Evolutionary conservation across 139 green algal genomes (phyloP).

Genomic region (Gonium pectorale): DNA sequence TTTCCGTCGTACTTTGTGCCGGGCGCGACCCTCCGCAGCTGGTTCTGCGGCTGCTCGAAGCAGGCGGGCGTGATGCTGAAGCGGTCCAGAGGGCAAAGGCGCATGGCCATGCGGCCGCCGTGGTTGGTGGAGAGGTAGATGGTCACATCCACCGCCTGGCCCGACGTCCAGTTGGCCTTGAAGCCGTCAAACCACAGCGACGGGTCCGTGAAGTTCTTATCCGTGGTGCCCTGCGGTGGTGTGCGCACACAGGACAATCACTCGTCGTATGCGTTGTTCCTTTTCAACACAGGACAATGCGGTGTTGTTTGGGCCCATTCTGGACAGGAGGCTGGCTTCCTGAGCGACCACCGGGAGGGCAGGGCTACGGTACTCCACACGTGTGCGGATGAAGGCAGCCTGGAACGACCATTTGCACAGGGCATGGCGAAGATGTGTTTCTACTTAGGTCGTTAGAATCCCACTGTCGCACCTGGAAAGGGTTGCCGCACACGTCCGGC

Average conservation of each 20-base stretch:
- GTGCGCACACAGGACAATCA: too few species aligned
- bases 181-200: slow-evolving; percentile 15
- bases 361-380: too few species aligned
- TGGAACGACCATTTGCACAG: too few species aligned
- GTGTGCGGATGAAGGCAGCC: too few species aligned
- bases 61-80: slow-evolving; percentile 5
- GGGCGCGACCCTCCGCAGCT: slow-evolving; percentile 2
- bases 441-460: too few species aligned
- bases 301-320: too few species aligned
- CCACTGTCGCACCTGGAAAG: slow-evolving; percentile 30
- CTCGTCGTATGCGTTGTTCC: too few species aligned
- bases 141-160: slow-evolving; percentile 16
- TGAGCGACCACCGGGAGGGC: too few species aligned
- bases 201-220: slow-evolving; percentile 18
- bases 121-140: slow-evolving; percentile 39
- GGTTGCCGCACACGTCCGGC: slow-evolving; percentile 32
- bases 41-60: slow-evolving; percentile 38
- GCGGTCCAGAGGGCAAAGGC: slow-evolving; percentile 34
- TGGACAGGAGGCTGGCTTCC: too few species aligned
- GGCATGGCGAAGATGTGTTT: too few species aligned
- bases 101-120: slow-evolving; percentile 42
- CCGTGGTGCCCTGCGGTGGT: background rate
- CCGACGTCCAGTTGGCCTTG: slow-evolving; percentile 1
- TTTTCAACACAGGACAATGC: too few species aligned
- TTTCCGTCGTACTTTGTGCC: slow-evolving; percentile 24